Evolutionary conservation across 331 rosid species (phyloP).

Genomic region (Malus hybrid): DNA sequence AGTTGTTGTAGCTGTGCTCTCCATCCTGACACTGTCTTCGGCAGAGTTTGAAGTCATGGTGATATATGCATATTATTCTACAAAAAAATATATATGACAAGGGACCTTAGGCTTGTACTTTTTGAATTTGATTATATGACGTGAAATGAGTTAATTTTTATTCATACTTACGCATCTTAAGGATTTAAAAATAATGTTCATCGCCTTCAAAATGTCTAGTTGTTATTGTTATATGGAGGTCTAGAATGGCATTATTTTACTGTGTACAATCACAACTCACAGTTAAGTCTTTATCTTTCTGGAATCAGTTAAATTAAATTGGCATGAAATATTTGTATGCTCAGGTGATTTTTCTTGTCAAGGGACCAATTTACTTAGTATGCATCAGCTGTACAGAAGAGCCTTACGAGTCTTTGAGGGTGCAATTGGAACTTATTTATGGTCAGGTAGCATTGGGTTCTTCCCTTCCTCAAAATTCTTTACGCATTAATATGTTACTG

Average conservation of each 20-base stretch:
- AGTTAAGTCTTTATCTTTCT: not conserved
- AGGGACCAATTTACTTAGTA: conserved; percentile 91
- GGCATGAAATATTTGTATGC: conserved; percentile 12
- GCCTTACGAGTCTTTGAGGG: conserved; percentile 73
- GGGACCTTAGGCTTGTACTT: not conserved
- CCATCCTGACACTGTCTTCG: not conserved
- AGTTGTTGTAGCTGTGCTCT: not conserved
- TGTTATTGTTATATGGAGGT: not conserved
- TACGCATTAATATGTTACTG: conserved; percentile 1
- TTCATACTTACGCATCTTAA: not conserved
- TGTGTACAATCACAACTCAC: not conserved
- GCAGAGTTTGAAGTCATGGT: not conserved
- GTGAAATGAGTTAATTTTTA: not conserved
- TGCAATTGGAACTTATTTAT: conserved; percentile 81
- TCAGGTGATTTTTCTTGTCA: conserved; percentile 91
- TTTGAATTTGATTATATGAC: not conserved
- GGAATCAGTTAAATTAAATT: conserved; percentile 1
- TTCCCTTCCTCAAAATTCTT: not conserved
- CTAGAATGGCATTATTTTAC: not conserved
- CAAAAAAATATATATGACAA: not conserved
- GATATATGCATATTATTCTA: not conserved
- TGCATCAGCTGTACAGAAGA: conserved; percentile 97
- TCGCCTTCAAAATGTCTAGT: not conserved
- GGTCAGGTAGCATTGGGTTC: conserved; percentile 66
- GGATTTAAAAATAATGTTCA: not conserved